Base-by-base conservation (phyloP, 768 basidiomycete species). In the Tylopilus balloui region DNA sequence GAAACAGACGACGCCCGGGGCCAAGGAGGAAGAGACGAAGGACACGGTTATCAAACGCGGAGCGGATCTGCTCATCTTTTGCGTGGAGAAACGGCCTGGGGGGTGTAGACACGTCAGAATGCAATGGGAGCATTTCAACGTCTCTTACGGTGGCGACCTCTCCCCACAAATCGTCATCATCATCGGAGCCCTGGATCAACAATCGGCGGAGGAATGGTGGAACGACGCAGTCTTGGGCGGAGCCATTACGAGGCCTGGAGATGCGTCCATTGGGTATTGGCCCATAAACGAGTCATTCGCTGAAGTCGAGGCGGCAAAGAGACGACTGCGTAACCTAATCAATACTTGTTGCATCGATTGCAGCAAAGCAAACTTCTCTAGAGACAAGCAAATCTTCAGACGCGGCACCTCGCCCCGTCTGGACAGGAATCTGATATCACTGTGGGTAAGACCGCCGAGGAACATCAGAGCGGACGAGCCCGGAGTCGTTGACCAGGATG, bases 61-160 rank as follows among this genome's bases (percentile, higher is more conserved):
- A 44, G 56, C 52, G 9, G 56, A 64, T 20, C 32, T 64, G 10
- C 62, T 63, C 35, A 40, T 63, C 17, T 62, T 59, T 28, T 63
- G 61, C 40, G 60, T 52, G 36, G 21, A 45, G 21, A 56, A 45
- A 29, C 45, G 41, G 14, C 25, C 6, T 6, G 42, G 20, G 21
- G 49, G 42, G 1, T 38, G 17, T 17, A 10, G 12, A 39, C 46
- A 54, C 19, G 50, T 62, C 42, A 62, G 25, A 52, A 29, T 11
- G 19, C 56, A 61, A 49, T 64, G 62, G 59, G 52, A 63, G 5
- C 31, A 59, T 47, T 63, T 63, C 46, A 52, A 54, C n/a, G 6
- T 42, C 39, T 52, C 53, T 23, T 63, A 63, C 14, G 56, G 61
- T 3, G 61, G 61, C 12, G 62, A 62, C 15, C 60, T 63, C 39